Conservation (phyloP, 2,329 filamentous ascomycete species). For the Calonectria hawksworthii region DNA sequence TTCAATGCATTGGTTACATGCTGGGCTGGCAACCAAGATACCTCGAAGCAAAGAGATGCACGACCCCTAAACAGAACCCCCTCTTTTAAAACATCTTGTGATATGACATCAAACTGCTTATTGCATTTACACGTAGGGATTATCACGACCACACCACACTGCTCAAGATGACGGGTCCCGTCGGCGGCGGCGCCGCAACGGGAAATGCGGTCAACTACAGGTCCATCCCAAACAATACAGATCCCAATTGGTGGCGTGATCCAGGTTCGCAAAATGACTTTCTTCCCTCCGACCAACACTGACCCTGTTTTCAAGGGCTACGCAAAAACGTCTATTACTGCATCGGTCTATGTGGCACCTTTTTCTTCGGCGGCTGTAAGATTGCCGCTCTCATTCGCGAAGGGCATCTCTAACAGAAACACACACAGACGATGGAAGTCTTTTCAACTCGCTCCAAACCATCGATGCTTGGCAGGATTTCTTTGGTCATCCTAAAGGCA, state of each 20-base stretch:
- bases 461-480: constrained; percentile 11
- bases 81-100: too few species aligned
- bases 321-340: constrained; percentile 9
- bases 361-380: not conserved
- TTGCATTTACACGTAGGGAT: not conserved
- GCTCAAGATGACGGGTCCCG: not conserved
- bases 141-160: not conserved
- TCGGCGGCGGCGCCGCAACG: not conserved
- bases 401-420: not conserved
- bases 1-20: too few species aligned
- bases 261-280: not conserved
- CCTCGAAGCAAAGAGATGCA: too few species aligned
- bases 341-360: not conserved
- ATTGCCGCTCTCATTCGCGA: too few species aligned
- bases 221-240: constrained; percentile 1
- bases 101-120: too few species aligned
- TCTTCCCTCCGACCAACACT: not conserved
- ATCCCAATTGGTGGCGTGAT: constrained; percentile 5
- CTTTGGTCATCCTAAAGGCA: not conserved
- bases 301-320: not conserved
- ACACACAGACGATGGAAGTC: constrained; percentile 1
- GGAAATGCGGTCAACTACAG: not conserved
- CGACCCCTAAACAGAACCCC: too few species aligned
- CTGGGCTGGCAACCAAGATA: too few species aligned
- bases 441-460: not conserved